Evolutionary conservation across 306 rosid genomes (phyloP), one percentile per base, ranked within the genome.

Genomic region (Citrullus mucosospermus): DNA sequence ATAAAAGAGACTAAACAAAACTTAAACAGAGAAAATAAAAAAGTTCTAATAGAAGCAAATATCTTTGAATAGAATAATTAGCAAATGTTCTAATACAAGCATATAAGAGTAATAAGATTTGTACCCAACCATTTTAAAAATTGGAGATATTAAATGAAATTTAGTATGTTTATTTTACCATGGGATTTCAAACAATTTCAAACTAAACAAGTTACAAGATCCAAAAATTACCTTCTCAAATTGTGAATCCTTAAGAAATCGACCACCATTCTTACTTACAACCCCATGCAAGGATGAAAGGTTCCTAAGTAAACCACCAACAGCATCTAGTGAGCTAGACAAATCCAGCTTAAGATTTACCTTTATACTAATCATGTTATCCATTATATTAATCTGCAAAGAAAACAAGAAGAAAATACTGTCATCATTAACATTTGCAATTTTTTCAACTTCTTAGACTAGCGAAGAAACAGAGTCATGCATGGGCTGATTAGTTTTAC

Each of bases 361-460:
- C 75, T 87, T 86, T 82, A 78, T 84, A 63, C 66, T 78, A 87
- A 89, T 78, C 86, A 88, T 85, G 82, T 82, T 80, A 80, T 80
- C 82, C 82, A 91, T 83, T 75, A 85, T 20, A 77, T 79, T 83
- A 60, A 91, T 82, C 98, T 93, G 92, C 87, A 89, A 69, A 82
- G 20, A 46, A 82, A 68, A 72, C 48, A 80, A 63, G 68, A 1
- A 72, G 78, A 3, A 76, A 38, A 79, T n/a, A 79, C 63, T 50
- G 76, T 28, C 75, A 74, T 30, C 17, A 79, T 20, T 76, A 62
- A 77, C 76, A 55, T 44, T 15, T 6, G 44, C 57, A 30, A 53
- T 30, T 9, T 34, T 34, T 54, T 22, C 30, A 75, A 66, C 30
- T 36, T 51, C 54, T 54, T 70, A 16, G 70, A 56, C 34, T 66